Base-by-base conservation (phyloP, 768 basidiomycete species). In the Lactarius hengduanensis region DNA sequence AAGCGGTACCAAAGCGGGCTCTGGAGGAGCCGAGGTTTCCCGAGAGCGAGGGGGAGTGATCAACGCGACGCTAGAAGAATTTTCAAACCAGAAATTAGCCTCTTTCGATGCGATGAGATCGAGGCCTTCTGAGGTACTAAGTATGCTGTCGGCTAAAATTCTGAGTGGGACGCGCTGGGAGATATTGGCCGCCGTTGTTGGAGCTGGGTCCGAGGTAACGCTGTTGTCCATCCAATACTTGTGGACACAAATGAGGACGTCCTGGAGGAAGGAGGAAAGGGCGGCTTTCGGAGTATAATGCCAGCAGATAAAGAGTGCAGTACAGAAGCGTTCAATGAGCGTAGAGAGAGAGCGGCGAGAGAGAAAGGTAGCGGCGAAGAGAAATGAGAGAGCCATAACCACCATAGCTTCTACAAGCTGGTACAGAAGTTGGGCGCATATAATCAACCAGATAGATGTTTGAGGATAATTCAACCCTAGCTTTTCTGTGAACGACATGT, bases 181-280 rank as follows among this genome's bases (percentile, higher is more conserved):
- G 54, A 20, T 18, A 22, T 34, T 28, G 7, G 32, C 30, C 26
- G 22, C 26, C 32, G 40, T 30, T 5, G 3, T 13, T 6, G 50
- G 22, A 53, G 16, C 11, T 11, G 28, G 40, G n/a, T 11, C 32
- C 9, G 22, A 36, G 26, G 34, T 16, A n/a, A 63, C n/a, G 62
- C 34, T 63, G 34, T 45, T 38, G 18, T 59, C 57, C 66, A 63
- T 67, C 66, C 66, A 67, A 32, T 59, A 67, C 28, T 16, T 55
- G 50, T 63, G 66, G 45, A 67, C 15, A 20, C 62, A 53, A 34
- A 5, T n/a, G 9, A 67, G 41, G 34, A 63, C 28, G 16, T 67
- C 66, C 15, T 63, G 62, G 30, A 67, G n/a, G 9, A 67, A 67
- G n/a, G 66, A 59, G 16, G 66, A 67, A 8, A 67, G 32, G 10